Conservation (phyloP, 2,329 filamentous ascomycete species). For the Beauveria pseudobassiana region DNA sequence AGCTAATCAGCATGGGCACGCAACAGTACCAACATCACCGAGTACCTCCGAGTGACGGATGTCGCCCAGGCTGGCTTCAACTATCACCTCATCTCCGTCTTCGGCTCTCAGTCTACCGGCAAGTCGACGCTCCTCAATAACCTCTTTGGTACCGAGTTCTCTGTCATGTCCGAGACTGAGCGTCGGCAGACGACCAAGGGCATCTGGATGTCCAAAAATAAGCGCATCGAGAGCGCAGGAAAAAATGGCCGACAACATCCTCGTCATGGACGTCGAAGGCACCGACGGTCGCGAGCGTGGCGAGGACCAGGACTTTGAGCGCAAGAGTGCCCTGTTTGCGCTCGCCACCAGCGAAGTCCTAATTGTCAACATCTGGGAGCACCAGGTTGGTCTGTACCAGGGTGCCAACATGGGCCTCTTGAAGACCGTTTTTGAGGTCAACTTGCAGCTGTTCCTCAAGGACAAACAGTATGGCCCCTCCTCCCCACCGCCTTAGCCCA, state of each 20-base stretch:
- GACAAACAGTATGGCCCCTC: constrained; percentile 69
- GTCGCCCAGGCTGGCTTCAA: constrained; percentile 91
- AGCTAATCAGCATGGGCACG: constrained; percentile 14
- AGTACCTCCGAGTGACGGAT: constrained; percentile 72
- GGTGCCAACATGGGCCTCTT: constrained; percentile 97
- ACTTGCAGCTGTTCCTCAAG: constrained; percentile 92
- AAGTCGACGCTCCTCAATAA: constrained; percentile 96
- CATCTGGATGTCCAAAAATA: constrained; percentile 99
- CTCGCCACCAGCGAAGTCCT: constrained; percentile 95
- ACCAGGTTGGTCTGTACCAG: constrained; percentile 96
- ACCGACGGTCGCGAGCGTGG: constrained; percentile 93
- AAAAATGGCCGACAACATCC: constrained; percentile 90
- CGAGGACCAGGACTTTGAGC: constrained; percentile 97
- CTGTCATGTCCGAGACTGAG: constrained; percentile 94
- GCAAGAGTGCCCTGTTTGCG: constrained; percentile 95
- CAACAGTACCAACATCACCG: constrained; percentile 63
- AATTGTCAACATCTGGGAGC: constrained; percentile 99
- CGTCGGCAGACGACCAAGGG: constrained; percentile 96
- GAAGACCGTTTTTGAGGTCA: constrained; percentile 99
- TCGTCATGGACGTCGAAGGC: constrained; percentile 99
- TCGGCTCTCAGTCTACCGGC: constrained; percentile 95
- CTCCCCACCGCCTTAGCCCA: background rate
- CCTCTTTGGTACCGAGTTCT: constrained; percentile 92
- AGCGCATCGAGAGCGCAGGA: constrained; percentile 47
- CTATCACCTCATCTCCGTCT: constrained; percentile 98